Conservation (phyloP, 2,329 filamentous ascomycete genomes). For the Emergomyces pasteurianus region DNA sequence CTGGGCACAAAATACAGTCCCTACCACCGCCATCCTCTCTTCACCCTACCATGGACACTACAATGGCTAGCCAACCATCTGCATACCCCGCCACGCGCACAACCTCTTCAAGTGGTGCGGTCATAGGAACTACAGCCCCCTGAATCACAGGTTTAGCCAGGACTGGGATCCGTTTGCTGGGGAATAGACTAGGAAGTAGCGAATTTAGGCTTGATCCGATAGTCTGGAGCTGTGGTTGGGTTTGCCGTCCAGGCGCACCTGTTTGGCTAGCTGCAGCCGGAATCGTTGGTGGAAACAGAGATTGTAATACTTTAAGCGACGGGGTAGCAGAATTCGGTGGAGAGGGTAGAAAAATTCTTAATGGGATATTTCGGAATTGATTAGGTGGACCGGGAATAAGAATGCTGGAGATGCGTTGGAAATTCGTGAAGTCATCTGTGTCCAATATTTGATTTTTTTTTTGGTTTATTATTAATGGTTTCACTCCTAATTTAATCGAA, state of each 20-base stretch:
- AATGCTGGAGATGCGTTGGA: conserved; percentile 63
- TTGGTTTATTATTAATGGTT: neutral
- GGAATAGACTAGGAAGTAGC: conserved; percentile 71
- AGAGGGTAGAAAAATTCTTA: conserved; percentile 74
- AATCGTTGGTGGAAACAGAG: conserved; percentile 49
- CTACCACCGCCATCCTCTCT: neutral
- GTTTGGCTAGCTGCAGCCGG: conserved; percentile 15
- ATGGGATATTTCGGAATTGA: conserved; percentile 68
- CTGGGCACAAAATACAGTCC: neutral
- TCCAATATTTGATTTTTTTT: neutral
- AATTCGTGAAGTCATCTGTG: conserved; percentile 61
- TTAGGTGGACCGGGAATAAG: conserved; percentile 57
- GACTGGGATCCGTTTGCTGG: conserved; percentile 70
- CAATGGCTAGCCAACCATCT: conserved; percentile 82
- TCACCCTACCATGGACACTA: conserved; percentile 57
- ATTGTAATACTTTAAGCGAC: conserved; percentile 59
- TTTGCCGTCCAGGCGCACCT: conserved; percentile 11
- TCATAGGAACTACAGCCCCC: conserved; percentile 70
- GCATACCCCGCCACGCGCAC: conserved; percentile 74
- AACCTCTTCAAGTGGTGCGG: conserved; percentile 67
- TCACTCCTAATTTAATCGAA: neutral
- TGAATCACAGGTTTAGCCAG: conserved; percentile 77
- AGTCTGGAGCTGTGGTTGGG: conserved; percentile 44
- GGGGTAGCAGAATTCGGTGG: conserved; percentile 41
- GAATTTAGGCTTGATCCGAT: conserved; percentile 66